Evolutionary conservation across 208 protist genomes (phyloP).

Genomic region (Trypanosoma caninum): DNA sequence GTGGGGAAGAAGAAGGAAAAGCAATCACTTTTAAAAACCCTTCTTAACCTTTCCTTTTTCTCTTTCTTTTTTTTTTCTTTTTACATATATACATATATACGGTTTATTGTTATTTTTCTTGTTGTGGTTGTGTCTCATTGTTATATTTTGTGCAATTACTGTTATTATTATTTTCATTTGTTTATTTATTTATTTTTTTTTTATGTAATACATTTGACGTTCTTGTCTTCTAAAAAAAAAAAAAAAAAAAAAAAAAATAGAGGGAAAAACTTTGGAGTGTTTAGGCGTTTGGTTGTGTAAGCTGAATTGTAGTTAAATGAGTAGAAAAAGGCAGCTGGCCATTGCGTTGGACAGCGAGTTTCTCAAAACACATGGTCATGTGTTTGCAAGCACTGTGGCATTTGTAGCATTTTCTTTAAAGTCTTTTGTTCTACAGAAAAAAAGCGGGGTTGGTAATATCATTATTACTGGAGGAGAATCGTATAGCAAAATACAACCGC

Average conservation of each 20-base stretch:
- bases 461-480: too few relatives aligned
- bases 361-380: conserved; percentile 44
- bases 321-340: neutral
- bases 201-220: too few relatives aligned
- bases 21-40: neutral
- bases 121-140: too few relatives aligned
- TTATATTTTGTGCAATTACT: too few relatives aligned
- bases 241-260: conserved; percentile 11
- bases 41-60: neutral
- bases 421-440: too few relatives aligned
- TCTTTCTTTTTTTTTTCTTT: conserved; percentile 1
- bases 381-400: conserved; percentile 44
- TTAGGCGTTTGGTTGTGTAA: neutral
- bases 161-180: too few relatives aligned
- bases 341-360: conserved; percentile 75
- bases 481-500: neutral
- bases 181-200: too few relatives aligned
- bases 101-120: too few relatives aligned
- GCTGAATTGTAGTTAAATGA: neutral
- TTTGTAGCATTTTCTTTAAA: conserved; percentile 61
- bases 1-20: neutral
- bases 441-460: too few relatives aligned
- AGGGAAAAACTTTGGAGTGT: too few relatives aligned
- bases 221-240: neutral
- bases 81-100: too few relatives aligned